Evolutionary conservation across 306 rosid species (phyloP), one percentile per base, ranked within the genome.

Genomic region (Delonix regia): DNA sequence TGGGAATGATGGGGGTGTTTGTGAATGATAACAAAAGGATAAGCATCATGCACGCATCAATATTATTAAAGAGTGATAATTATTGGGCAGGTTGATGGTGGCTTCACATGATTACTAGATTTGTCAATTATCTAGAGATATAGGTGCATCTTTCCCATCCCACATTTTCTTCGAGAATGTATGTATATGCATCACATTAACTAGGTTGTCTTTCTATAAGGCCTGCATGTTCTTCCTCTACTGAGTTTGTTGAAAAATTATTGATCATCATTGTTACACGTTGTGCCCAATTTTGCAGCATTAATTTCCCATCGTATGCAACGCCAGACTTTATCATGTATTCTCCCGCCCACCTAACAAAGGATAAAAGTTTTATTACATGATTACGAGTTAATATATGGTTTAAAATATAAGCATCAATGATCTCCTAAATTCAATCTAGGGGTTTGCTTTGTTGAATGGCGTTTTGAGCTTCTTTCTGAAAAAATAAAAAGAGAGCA

Each of bases 81-180:
- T 67, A 65, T 53, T 53, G 47, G 67, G 51, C 49, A 69, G 56
- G 49, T 51, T 75, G 76, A 59, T 83, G 59, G 79, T 22, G 34
- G 33, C 79, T 61, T 80, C 82, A 19, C 73, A 49, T 49, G 47
- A 59, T 67, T 49, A 71, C 41, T 24, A 11, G 55, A 55, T 41
- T 68, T 79, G 82, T 57, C 82, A 21, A 57, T 38, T 70, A 28
- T 16, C 22, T 28, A 59, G 49, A 41, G 19, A 73, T 11, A 16
- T 8, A 19, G 34, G 30, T 63, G 38, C 59, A 34, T 63, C 16
- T 33, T 36, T 86, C 19, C 27, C 18, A 34, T 69, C 68, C 56
- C 81, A 13, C 72, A 61, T 51, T 68, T 79, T 76, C 55, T 64
- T 64, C 45, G 30, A 67, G 39, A 22, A 24, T 75, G 10, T 47